Base-by-base conservation (phyloP, 257 asterid species). In the Solanum sejunctum region DNA sequence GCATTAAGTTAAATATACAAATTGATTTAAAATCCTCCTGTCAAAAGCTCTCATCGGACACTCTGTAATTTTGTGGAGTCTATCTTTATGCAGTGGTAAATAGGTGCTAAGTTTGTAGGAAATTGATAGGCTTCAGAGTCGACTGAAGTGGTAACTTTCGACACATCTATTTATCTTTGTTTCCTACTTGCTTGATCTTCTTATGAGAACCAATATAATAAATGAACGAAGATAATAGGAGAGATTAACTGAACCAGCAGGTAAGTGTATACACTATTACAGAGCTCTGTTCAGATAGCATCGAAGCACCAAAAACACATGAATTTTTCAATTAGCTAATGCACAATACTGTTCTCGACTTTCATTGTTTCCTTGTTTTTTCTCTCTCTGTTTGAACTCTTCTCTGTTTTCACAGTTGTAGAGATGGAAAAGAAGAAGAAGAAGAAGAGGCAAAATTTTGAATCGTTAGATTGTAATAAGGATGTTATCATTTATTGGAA, bases 401-500 rank as follows among this genome's bases (percentile, higher is more conserved):
- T 83, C 86, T 81, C 83, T n/a, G 45, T 56, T 41, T 85, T 84
- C 61, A 8, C 10, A 10, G 12, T 67, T 41, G 6, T 26, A 51
- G 85, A 83, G 80, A 80, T 77, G 81, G 82, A 84, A 43, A 81
- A 84, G 84, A 69, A 84, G 84, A n/a, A n/a, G n/a, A 71, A 63
- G 39, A 83, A 88, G 69, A 82, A 58, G 3, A 28, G 3, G 32
- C 3, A 77, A 77, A 49, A 8, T 84, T 56, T 45, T 79, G 52
- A 71, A 23, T 49, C 87, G 3, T 54, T 73, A 39, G 11, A 63
- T 12, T 28, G 70, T 89, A 88, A 94, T 95, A 98, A 94, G 95
- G 84, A 86, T 93, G 89, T 2, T 89, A 7, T 92, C 98, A 12
- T 91, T 94, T 90, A 80, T 94, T 72, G 98, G 98, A 6, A 89